Evolutionary conservation across 1,284 basidiomycete genomes (phyloP).

Genomic region (Puccinia triticina): DNA sequence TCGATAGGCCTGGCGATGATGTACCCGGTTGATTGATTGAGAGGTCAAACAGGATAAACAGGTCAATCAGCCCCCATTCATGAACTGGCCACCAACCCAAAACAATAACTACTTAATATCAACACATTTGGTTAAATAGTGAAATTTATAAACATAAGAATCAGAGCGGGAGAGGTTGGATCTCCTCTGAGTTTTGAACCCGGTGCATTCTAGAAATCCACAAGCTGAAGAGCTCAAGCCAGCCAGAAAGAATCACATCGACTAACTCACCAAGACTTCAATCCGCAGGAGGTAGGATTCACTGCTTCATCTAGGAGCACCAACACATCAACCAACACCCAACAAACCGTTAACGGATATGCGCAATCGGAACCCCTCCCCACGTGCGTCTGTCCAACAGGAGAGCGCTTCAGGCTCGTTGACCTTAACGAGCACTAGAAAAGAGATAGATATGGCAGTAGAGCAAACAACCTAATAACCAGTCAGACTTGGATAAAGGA

Average conservation of each 20-base stretch:
- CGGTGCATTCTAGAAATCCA: not conserved
- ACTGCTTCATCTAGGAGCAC: slow-evolving; percentile 46
- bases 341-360: slow-evolving; percentile 48
- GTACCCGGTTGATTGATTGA: slow-evolving; percentile 25
- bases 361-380: slow-evolving; percentile 48
- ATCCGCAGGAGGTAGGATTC: slow-evolving; percentile 41
- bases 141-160: too few species aligned
- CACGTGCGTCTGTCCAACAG: slow-evolving; percentile 31
- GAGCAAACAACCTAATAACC: not conserved
- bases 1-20: not conserved
- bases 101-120: not conserved
- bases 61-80: slow-evolving; percentile 1
- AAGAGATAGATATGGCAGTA: not conserved
- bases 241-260: slow-evolving; percentile 25
- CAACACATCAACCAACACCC: slow-evolving; percentile 31
- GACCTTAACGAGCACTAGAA: slow-evolving; percentile 16
- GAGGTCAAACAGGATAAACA: not conserved
- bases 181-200: slow-evolving; percentile 24
- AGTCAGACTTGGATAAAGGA: slow-evolving; percentile 21
- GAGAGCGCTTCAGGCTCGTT: slow-evolving; percentile 28
- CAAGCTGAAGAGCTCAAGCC: slow-evolving; percentile 1
- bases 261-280: slow-evolving; percentile 42
- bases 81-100: not conserved
- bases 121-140: not conserved
- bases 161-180: slow-evolving; percentile 6